phyloP scores from a whole-genome alignment of 768 basidiomycete species.

The Arthromyces matolae region DNA sequence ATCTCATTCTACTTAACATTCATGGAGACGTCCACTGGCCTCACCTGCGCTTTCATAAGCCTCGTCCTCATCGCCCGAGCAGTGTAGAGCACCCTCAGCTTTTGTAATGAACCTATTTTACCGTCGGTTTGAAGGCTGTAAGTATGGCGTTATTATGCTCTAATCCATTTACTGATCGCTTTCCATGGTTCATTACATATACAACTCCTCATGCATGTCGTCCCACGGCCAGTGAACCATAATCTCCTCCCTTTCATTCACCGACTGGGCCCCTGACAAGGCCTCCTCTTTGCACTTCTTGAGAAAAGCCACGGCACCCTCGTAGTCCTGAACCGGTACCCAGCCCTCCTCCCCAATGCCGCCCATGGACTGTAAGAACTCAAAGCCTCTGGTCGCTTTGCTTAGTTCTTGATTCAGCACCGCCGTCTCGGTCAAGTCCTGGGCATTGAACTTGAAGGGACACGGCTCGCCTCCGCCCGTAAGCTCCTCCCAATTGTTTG shows the following conservation, averaged over 20 bases:
- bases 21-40: conserved; percentile 23
- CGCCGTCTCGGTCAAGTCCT: conserved; percentile 41
- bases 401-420: conserved; percentile 29
- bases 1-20: neutral
- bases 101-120: neutral
- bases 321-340: conserved; percentile 24
- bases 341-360: conserved; percentile 39
- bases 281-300: too few species aligned
- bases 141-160: conserved; percentile 45
- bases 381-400: conserved; percentile 28
- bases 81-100: conserved; percentile 25
- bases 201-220: too few species aligned
- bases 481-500: conserved; percentile 40
- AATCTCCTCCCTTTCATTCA: too few species aligned
- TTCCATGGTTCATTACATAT: too few species aligned
- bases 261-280: too few species aligned
- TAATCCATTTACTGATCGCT: too few species aligned
- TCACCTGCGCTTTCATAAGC: conserved; percentile 42
- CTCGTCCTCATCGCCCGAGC: conserved; percentile 41
- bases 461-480: conserved; percentile 35
- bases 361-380: conserved; percentile 23
- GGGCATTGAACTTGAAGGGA: conserved; percentile 43
- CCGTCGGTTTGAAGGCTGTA: conserved; percentile 28
- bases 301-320: neutral
- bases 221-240: too few species aligned